These are phyloP conservation scores for Amaranthus hypochondriacus DNA, from an alignment of 148 eudicot genomes.

Conservation along the genomic window DNA sequence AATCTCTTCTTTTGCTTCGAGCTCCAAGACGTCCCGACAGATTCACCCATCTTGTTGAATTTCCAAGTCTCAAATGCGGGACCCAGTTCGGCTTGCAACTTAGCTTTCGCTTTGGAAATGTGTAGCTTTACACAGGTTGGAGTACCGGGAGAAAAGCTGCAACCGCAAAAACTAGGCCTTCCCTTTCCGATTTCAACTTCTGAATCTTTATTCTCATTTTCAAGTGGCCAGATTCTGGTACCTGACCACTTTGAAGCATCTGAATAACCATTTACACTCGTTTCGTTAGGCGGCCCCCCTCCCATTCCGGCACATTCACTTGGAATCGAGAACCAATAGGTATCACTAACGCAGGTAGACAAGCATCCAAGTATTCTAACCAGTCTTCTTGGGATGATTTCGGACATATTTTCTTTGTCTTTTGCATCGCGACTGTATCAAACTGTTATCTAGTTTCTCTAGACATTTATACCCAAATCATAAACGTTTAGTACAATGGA, in stretches of 20 bases:
- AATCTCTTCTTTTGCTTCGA: conserved; percentile 42
- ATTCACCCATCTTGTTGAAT: conserved; percentile 70
- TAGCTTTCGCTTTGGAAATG: conserved; percentile 33
- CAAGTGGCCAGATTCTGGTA: conserved; percentile 49
- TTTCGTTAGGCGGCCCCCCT: conserved; percentile 28
- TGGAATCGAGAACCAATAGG: conserved; percentile 81
- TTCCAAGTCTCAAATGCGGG: conserved; percentile 56
- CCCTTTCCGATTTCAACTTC: conserved; percentile 47
- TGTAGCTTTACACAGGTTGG: conserved; percentile 47
- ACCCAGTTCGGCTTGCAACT: conserved; percentile 48
- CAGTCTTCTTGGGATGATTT: conserved; percentile 29
- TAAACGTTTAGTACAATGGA: conserved; percentile 5
- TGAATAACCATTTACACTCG: conserved; percentile 6
- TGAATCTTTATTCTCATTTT: conserved; percentile 10
- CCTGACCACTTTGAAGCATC: conserved; percentile 50
- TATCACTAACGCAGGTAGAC: conserved; percentile 33
- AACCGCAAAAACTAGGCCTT: conserved; percentile 47
- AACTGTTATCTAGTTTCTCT: conserved; percentile 13
- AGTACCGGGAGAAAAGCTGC: conserved; percentile 44
- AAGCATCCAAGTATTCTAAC: conserved; percentile 30
- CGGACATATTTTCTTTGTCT: conserved; percentile 35
- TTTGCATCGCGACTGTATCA: conserved; percentile 37
- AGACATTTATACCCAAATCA: conserved; percentile 8
- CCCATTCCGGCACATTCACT: conserved; percentile 50
- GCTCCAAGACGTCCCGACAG: conserved; percentile 52